Conservation (phyloP, 176 grass and related monocot species). For the Thinopyrum elongatum region DNA sequence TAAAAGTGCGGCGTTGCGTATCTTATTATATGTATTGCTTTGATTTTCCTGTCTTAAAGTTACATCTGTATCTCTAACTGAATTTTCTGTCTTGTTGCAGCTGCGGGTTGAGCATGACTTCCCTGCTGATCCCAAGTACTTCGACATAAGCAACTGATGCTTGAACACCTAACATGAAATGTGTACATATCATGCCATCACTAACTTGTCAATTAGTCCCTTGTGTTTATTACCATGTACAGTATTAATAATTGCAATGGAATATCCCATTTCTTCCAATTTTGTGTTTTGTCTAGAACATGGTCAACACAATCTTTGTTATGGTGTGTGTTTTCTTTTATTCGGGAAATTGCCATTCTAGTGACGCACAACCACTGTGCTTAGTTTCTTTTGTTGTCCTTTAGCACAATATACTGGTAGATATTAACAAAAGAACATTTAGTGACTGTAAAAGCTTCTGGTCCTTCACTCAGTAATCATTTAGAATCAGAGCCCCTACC, state of each 20-base stretch:
- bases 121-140: slow-evolving; percentile 94
- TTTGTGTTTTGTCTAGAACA: slow-evolving; percentile 17
- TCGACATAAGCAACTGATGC: slow-evolving; percentile 85
- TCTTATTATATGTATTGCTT: slow-evolving; percentile 4
- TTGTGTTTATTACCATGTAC: slow-evolving; percentile 49
- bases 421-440: not conserved
- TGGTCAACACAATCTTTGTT: not conserved
- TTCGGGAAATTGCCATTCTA: not conserved
- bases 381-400: not conserved
- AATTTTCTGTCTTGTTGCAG: slow-evolving; percentile 42
- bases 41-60: not conserved
- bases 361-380: not conserved
- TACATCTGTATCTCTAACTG: not conserved
- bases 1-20: not conserved
- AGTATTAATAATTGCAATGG: slow-evolving; percentile 42
- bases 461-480: not conserved
- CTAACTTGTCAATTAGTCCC: slow-evolving; percentile 30
- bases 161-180: slow-evolving; percentile 24
- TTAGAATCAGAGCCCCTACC: not conserved
- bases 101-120: slow-evolving; percentile 80
- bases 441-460: not conserved
- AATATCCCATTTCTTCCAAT: slow-evolving; percentile 37
- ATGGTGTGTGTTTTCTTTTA: not conserved
- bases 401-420: not conserved
- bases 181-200: slow-evolving; percentile 58